Evolutionary conservation across 2,329 filamentous ascomycete genomes (phyloP).

Genomic region (Chaetomiaceae sp.): DNA sequence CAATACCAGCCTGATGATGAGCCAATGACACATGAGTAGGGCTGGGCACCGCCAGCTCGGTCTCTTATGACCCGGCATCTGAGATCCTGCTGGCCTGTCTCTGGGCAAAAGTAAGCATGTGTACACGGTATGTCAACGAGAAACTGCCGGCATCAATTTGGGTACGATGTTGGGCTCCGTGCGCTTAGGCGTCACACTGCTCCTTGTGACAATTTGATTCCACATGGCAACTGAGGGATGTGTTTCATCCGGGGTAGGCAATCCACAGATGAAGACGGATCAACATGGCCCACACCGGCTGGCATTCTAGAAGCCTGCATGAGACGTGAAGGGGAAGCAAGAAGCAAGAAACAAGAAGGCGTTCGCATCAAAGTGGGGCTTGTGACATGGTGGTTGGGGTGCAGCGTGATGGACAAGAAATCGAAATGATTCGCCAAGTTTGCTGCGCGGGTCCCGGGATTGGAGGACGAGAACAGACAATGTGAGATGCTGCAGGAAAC

Average conservation of each 20-base stretch:
- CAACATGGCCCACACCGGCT: too few relatives aligned
- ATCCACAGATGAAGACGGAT: too few relatives aligned
- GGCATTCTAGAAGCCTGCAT: background rate
- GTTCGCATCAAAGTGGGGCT: background rate
- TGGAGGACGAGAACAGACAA: background rate
- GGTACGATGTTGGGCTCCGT: too few relatives aligned
- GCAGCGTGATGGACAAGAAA: background rate
- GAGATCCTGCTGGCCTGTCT: background rate
- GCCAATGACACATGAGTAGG: too few relatives aligned
- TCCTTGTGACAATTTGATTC: too few relatives aligned
- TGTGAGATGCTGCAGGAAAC: background rate
- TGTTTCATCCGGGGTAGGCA: too few relatives aligned
- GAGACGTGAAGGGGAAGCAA: too few relatives aligned
- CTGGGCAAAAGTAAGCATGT: background rate
- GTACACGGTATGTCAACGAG: too few relatives aligned
- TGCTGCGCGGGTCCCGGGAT: background rate
- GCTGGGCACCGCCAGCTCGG: background rate
- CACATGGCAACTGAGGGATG: too few relatives aligned
- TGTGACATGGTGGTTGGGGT: background rate
- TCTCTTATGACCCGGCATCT: background rate
- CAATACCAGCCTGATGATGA: too few relatives aligned
- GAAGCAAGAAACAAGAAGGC: background rate
- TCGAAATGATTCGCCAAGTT: background rate
- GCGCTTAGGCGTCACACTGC: too few relatives aligned
- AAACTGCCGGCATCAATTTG: too few relatives aligned